A percentile compares a stretch with the other conserved stretches of the same genome.
Evolutionary conservation across 768 basidiomycete species (phyloP).

Genomic region (Lepiota venenata): DNA sequence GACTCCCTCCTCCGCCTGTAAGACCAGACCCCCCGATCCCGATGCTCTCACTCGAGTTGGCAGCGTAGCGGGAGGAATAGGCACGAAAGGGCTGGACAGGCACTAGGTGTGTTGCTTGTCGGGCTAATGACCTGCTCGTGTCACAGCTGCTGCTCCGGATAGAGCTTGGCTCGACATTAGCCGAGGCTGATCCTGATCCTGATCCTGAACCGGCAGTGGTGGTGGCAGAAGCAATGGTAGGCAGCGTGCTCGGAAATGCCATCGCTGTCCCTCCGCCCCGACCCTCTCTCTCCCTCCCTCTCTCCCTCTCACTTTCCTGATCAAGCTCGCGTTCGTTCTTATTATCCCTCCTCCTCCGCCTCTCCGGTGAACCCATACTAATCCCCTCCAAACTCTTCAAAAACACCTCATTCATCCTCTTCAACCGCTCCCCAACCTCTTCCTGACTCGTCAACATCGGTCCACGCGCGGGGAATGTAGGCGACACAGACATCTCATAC

Average conservation of each 20-base stretch:
- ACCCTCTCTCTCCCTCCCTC: slow-evolving; percentile 2
- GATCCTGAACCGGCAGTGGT: no score
- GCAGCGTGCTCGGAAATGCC: no score
- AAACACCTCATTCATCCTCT: slow-evolving; percentile 68
- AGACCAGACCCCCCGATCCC: slow-evolving; percentile 18
- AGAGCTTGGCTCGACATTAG: not conserved
- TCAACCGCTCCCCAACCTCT: slow-evolving; percentile 63
- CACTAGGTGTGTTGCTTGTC: not conserved
- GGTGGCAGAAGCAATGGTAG: no score
- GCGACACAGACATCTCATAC: slow-evolving; percentile 14
- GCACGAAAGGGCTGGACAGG: not conserved
- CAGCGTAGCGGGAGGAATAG: no score
- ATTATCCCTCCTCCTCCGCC: slow-evolving; percentile 16
- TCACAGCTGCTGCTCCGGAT: not conserved
- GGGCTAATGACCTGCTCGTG: not conserved
- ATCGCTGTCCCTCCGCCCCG: no score
- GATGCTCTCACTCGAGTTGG: slow-evolving; percentile 1
- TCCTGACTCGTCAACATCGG: slow-evolving; percentile 63
- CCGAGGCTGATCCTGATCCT: not conserved
- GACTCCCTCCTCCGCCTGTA: slow-evolving; percentile 17
- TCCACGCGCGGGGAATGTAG: slow-evolving; percentile 30
- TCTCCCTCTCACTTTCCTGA: slow-evolving; percentile 14
- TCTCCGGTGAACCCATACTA: slow-evolving; percentile 27
- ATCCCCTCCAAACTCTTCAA: slow-evolving; percentile 61
- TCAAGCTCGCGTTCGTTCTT: slow-evolving; percentile 18